These are phyloP conservation scores for Barnettozyma salicaria DNA, from an alignment of 805 yeast genomes.

Conservation along the genomic window DNA sequence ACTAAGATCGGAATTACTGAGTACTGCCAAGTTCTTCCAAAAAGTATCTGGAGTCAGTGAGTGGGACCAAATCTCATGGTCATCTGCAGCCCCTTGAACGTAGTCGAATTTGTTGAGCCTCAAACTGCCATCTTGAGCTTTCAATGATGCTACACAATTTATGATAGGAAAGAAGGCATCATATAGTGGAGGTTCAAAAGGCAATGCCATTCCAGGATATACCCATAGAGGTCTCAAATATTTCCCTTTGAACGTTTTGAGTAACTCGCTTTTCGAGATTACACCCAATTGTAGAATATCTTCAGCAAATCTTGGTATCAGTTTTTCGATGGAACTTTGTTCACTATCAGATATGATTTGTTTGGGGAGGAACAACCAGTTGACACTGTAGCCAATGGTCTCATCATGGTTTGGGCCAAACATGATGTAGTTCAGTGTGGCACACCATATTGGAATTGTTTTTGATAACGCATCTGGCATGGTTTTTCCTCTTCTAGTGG, in stretches of 20 bases:
- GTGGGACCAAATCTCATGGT: constrained; percentile 81
- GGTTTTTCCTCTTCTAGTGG: constrained; percentile 77
- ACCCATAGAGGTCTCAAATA: constrained; percentile 67
- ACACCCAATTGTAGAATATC: constrained; percentile 38
- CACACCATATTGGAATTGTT: constrained; percentile 90
- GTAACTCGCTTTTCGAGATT: constrained; percentile 31
- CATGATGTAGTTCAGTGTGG: constrained; percentile 57
- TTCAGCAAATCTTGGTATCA: constrained; percentile 44
- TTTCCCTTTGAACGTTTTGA: constrained; percentile 31
- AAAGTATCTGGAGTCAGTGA: constrained; percentile 46
- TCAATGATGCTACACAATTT: constrained; percentile 57
- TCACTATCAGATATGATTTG: constrained; percentile 55
- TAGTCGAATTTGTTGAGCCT: constrained; percentile 47
- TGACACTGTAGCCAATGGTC: constrained; percentile 6
- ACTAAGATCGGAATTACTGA: constrained; percentile 25
- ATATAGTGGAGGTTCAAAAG: constrained; percentile 28
- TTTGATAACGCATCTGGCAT: constrained; percentile 86
- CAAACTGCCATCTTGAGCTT: constrained; percentile 53
- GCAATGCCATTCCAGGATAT: constrained; percentile 45
- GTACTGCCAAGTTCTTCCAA: constrained; percentile 41
- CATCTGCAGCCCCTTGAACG: constrained; percentile 94
- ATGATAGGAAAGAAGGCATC: constrained; percentile 38
- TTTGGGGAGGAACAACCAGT: constrained; percentile 44
- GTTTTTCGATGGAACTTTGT: constrained; percentile 39
- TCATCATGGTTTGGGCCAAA: constrained; percentile 28